Conservation (phyloP, 75 land plant genomes). For the Gnetum montanum region DNA sequence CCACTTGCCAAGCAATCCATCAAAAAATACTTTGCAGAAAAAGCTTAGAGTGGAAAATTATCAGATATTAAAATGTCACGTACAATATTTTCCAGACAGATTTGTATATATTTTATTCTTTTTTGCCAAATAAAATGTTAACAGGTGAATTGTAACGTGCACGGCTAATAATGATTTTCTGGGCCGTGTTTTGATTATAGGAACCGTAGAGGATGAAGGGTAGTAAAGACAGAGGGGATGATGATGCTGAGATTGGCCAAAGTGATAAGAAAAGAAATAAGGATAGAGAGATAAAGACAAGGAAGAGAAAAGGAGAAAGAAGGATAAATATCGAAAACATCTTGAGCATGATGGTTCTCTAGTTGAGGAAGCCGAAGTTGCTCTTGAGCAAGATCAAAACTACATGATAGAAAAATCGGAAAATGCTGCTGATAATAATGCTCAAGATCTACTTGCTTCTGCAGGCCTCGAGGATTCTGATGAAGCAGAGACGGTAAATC, state of each 20-base stretch:
- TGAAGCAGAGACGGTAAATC: constrained; percentile 36
- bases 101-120: too few species aligned
- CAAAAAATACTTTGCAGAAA: too few species aligned
- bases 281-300: too few species aligned
- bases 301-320: constrained; percentile 69
- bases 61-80: too few species aligned
- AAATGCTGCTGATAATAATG: constrained; percentile 38
- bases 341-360: constrained; percentile 27
- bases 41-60: too few species aligned
- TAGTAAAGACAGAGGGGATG: constrained; percentile 42
- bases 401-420: constrained; percentile 28
- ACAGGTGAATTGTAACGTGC: too few species aligned
- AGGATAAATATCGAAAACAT: constrained; percentile 54
- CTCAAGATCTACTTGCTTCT: constrained; percentile 60
- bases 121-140: too few species aligned
- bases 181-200: constrained; percentile 24
- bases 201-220: constrained; percentile 74
- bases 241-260: constrained; percentile 59
- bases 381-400: constrained; percentile 25
- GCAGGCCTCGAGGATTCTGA: constrained; percentile 82
- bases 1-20: too few species aligned
- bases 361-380: constrained; percentile 31
- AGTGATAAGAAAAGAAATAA: constrained; percentile 62
- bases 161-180: too few species aligned
- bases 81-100: too few species aligned